Base-by-base conservation (phyloP, 225 moss, liverwort and hornwort species). In the Polytrichum commune region DNA sequence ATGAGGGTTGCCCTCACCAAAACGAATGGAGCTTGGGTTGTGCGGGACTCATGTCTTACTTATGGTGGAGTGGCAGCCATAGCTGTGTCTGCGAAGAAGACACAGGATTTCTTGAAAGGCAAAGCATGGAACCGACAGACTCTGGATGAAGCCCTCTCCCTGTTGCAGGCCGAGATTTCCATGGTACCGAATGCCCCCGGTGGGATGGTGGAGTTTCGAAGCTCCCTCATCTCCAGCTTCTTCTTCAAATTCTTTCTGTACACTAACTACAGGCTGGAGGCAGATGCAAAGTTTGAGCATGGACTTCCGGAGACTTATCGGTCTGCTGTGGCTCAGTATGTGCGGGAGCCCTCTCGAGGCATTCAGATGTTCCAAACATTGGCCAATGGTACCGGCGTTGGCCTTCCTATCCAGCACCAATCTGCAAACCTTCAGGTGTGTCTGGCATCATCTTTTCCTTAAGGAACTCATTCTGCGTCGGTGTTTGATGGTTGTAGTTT, bases 131-230 rank as follows among this genome's bases (percentile, higher is more conserved):
- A 66, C 7, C 81, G 80, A 55, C 73, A 83, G 27, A 97, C 86
- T 13, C 54, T 92, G 4, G 86, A 91, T 67, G 22, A 74, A 29
- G 90, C 94, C 56, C 79, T 92, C 5, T 71, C 69, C 62, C 73
- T 78, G 20, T 73, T 97, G 18, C 75, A 79, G 60, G 69, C 86
- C 30, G 97, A 97, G 54, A 81, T 97, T 62, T 75, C 58, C 29
- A 90, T 97, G 69, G 77, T 76, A 29, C 86, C 84, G 4, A 87
- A 81, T 63, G 97, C 97, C 5, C 97, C 94, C 1, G 97, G 97
- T 23, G 97, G 97, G 55, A 97, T 97, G 97, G 91, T 97, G 54
- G 86, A 97, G 77, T 97, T 94, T 75, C 90, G 97, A 0, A 87
- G 88, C 32, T 92, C 93, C 1, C 76, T 97, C 23, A 84, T 89